These are phyloP conservation scores for Adansonia rubrostipa DNA, from an alignment of 441 rosid genomes.

Conservation along the genomic window DNA sequence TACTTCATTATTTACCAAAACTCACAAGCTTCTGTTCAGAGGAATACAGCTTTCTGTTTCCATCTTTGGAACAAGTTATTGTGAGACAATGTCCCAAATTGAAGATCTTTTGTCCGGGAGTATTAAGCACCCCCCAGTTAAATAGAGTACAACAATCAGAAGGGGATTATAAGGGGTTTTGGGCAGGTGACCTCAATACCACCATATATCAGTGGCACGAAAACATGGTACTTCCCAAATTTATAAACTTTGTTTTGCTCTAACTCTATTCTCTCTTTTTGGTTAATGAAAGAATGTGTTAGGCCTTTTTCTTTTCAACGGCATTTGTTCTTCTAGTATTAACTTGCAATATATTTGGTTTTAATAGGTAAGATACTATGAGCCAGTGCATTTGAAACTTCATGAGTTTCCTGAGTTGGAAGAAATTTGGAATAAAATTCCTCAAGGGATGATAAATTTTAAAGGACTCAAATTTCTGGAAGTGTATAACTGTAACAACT, in stretches of 20 bases:
- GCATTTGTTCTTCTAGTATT: slow-evolving; percentile 7
- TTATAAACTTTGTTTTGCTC: not conserved
- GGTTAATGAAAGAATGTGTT: slow-evolving; percentile 11
- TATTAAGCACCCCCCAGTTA: slow-evolving; percentile 18
- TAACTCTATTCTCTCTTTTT: not conserved
- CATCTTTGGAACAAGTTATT: slow-evolving; percentile 26
- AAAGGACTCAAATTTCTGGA: slow-evolving; percentile 17
- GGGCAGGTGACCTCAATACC: slow-evolving; percentile 32
- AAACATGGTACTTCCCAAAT: not conserved
- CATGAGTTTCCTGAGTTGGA: slow-evolving; percentile 20
- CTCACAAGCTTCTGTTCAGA: slow-evolving; percentile 36
- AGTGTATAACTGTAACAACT: slow-evolving; percentile 16
- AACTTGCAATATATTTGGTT: slow-evolving; percentile 10
- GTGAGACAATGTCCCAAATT: slow-evolving; percentile 34
- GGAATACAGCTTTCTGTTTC: slow-evolving; percentile 29
- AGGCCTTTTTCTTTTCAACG: not conserved
- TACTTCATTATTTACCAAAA: slow-evolving; percentile 28
- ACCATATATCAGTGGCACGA: slow-evolving; percentile 1
- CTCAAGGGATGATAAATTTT: slow-evolving; percentile 8
- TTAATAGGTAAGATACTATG: slow-evolving; percentile 12
- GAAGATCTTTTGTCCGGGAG: slow-evolving; percentile 28
- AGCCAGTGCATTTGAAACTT: slow-evolving; percentile 21
- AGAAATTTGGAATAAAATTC: slow-evolving; percentile 20
- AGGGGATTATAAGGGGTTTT: slow-evolving; percentile 12
- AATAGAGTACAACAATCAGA: slow-evolving; percentile 1